A percentile compares a stretch with the other conserved stretches of the same genome.
These are phyloP conservation scores for Fusarium incarnatum DNA, from an alignment of 2,329 filamentous ascomycete genomes.

Conservation along the genomic window DNA sequence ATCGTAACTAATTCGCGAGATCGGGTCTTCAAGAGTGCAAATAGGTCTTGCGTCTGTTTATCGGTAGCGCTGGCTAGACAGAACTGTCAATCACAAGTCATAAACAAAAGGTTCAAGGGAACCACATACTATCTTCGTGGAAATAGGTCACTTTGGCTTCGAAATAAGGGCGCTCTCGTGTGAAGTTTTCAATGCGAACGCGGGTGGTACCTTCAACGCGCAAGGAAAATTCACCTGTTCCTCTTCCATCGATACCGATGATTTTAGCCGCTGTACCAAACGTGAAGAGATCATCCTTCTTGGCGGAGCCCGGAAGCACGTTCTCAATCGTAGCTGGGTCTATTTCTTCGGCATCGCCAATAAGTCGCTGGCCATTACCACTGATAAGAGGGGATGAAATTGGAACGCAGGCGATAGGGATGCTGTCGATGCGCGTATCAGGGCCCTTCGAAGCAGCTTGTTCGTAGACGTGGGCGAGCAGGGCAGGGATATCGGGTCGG, in stretches of 20 bases:
- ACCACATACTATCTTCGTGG: slow-evolving; percentile 72
- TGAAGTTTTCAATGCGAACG: slow-evolving; percentile 73
- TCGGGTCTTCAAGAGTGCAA: slow-evolving; percentile 83
- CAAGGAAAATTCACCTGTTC: slow-evolving; percentile 80
- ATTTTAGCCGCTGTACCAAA: slow-evolving; percentile 87
- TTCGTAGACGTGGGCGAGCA: slow-evolving; percentile 87
- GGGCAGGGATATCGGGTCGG: slow-evolving; percentile 87
- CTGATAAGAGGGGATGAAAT: slow-evolving; percentile 80
- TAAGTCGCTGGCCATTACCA: slow-evolving; percentile 78
- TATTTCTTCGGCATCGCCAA: slow-evolving; percentile 71
- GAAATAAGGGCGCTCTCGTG: slow-evolving; percentile 85
- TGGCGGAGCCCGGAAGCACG: slow-evolving; percentile 69
- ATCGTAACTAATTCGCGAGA: slow-evolving; percentile 89
- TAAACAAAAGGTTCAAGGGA: background rate
- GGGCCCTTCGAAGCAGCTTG: slow-evolving; percentile 76
- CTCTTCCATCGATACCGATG: slow-evolving; percentile 79
- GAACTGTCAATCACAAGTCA: slow-evolving; percentile 21
- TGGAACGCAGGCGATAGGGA: slow-evolving; percentile 89
- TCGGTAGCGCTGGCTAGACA: slow-evolving; percentile 57
- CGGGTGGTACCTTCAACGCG: slow-evolving; percentile 87
- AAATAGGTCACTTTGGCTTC: slow-evolving; percentile 81
- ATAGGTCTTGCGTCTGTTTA: slow-evolving; percentile 74
- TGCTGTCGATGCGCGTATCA: slow-evolving; percentile 70
- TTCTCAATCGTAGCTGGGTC: slow-evolving; percentile 57
- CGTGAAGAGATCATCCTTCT: slow-evolving; percentile 80